Conservation (phyloP, 352 stramenopile genomes). For the Phytopythium helicoides region DNA sequence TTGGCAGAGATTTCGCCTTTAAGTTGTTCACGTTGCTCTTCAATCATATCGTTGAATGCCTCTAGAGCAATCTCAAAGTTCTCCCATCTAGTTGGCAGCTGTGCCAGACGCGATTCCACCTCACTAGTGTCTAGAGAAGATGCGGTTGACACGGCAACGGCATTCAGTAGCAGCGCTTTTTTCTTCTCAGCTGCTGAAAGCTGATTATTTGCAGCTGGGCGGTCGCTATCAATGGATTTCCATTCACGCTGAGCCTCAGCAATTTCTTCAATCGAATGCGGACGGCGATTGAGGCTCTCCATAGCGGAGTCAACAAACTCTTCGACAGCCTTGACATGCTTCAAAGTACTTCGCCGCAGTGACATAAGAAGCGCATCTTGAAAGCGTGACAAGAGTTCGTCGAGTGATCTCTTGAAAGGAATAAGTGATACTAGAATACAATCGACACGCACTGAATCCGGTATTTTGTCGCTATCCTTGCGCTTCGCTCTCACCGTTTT, state of each 20-base stretch:
- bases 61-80: conserved; percentile 94
- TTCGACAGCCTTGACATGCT: conserved; percentile 84
- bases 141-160: conserved; percentile 2
- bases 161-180: conserved; percentile 72
- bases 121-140: conserved; percentile 71
- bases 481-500: conserved; percentile 85
- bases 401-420: conserved; percentile 86
- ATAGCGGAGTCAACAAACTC: conserved; percentile 88
- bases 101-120: conserved; percentile 61
- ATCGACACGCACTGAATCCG: conserved; percentile 89
- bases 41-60: conserved; percentile 95
- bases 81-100: conserved; percentile 88
- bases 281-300: conserved; percentile 85
- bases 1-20: conserved; percentile 89
- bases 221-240: conserved; percentile 84
- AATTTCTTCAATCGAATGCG: conserved; percentile 93
- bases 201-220: conserved; percentile 45
- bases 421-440: conserved; percentile 88
- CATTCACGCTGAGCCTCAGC: conserved; percentile 86
- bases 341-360: conserved; percentile 76
- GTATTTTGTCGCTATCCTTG: conserved; percentile 93
- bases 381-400: conserved; percentile 86
- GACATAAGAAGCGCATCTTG: conserved; percentile 83
- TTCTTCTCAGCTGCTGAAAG: conserved; percentile 84
- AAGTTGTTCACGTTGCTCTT: conserved; percentile 91